A percentile compares a stretch with the other conserved stretches of the same genome.
These are phyloP conservation scores for Fusarium oligoseptatum DNA, from an alignment of 2,329 filamentous ascomycete genomes.

Conservation along the genomic window DNA sequence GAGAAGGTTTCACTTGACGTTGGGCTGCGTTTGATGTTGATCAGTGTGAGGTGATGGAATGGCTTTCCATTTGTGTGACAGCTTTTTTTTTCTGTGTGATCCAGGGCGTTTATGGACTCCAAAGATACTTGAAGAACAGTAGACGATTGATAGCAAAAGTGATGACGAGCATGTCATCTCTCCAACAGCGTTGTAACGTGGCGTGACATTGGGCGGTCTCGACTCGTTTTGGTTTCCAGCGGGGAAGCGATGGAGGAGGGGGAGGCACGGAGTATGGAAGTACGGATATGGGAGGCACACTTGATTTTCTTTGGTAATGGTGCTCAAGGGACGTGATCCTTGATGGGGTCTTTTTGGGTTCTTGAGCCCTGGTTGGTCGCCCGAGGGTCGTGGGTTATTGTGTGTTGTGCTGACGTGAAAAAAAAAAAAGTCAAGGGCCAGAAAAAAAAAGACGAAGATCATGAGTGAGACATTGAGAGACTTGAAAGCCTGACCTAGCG, in stretches of 20 bases:
- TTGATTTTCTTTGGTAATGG: neutral
- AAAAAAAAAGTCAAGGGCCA: neutral
- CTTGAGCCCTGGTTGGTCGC: neutral
- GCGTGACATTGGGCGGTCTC: slow-evolving; percentile 24
- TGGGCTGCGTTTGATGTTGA: slow-evolving; percentile 28
- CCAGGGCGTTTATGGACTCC: neutral
- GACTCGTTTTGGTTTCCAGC: slow-evolving; percentile 9
- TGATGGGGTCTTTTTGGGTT: neutral
- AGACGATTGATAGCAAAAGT: neutral
- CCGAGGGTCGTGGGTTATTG: neutral
- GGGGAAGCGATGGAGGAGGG: slow-evolving; percentile 4
- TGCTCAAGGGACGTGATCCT: neutral
- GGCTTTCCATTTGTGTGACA: slow-evolving; percentile 2
- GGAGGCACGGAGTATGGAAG: neutral
- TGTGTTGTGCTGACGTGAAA: slow-evolving; percentile 5
- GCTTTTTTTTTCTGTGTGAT: neutral
- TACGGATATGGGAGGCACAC: neutral
- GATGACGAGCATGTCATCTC: slow-evolving; percentile 2
- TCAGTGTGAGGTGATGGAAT: slow-evolving; percentile 5
- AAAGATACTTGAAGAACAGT: neutral
- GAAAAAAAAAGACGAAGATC: slow-evolving; percentile 5
- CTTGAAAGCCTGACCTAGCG: neutral
- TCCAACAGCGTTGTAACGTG: slow-evolving; percentile 13
- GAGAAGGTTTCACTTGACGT: slow-evolving; percentile 28
- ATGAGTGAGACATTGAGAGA: slow-evolving; percentile 18